Percentiles rank a stretch among this genome's conserved stretches.
phyloP scores from a whole-genome alignment of 768 basidiomycete genomes.

The Cystofilobasidium macerans region DNA sequence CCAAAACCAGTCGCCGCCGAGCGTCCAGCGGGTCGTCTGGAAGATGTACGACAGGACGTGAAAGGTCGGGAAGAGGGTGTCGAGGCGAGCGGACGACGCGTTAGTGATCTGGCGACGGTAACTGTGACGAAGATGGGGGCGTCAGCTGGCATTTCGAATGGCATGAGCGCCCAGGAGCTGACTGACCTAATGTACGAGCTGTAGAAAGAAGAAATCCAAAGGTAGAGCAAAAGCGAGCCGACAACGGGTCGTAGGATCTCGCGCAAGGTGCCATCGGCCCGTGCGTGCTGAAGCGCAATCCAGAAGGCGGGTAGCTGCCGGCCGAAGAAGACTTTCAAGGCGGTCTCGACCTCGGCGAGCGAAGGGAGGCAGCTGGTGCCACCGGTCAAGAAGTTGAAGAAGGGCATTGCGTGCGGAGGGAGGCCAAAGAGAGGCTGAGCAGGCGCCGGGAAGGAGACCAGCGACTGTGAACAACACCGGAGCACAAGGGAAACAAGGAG shows the following conservation, averaged over 20 bases:
- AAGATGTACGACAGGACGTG: not conserved
- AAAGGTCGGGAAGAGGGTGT: constrained; percentile 7
- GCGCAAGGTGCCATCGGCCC: not conserved
- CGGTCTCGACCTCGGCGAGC: no score
- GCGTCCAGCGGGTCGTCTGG: constrained; percentile 1
- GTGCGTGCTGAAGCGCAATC: not conserved
- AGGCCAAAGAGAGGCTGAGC: no score
- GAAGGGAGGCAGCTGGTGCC: no score
- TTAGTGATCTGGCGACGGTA: not conserved
- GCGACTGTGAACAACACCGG: no score
- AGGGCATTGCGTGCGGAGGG: no score
- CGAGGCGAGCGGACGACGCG: not conserved
- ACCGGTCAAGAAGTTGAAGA: no score
- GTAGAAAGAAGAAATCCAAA: not conserved
- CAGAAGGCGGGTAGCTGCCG: no score
- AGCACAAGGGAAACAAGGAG: no score
- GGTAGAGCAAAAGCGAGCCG: not conserved
- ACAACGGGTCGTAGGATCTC: not conserved
- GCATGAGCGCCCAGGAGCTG: not conserved
- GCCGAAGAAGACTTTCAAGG: no score
- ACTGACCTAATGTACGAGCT: not conserved
- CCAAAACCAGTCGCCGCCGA: constrained; percentile 14
- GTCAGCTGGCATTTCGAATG: not conserved
- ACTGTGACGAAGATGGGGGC: not conserved
- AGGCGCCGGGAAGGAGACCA: no score